Evolutionary conservation across 305 asterid genomes (phyloP).

Genomic region (Euphrasia arctica): DNA sequence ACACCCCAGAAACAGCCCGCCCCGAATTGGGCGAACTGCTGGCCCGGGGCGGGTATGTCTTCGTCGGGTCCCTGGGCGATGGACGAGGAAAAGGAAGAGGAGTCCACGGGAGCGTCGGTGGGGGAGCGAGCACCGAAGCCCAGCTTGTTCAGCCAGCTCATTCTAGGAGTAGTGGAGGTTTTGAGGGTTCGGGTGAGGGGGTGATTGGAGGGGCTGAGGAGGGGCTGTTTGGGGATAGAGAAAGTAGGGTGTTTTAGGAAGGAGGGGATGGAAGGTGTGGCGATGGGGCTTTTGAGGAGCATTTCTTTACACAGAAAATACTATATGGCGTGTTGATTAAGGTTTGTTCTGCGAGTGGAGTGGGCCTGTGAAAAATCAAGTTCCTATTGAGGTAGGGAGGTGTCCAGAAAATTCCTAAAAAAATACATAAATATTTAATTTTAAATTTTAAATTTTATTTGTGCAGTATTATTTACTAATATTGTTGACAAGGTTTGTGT

Average conservation of each 20-base stretch:
- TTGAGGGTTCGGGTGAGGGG: conserved; percentile 22
- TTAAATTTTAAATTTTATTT: neutral
- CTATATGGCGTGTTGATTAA: conserved; percentile 29
- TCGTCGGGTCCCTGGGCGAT: conserved; percentile 76
- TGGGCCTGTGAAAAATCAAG: neutral
- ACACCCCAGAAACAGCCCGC: conserved; percentile 99
- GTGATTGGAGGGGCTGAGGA: conserved; percentile 28
- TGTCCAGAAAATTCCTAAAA: too few relatives aligned
- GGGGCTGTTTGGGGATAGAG: conserved; percentile 35
- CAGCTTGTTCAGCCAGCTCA: conserved; percentile 79
- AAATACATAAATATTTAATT: too few relatives aligned
- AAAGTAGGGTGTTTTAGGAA: conserved; percentile 31
- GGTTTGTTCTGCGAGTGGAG: conserved; percentile 1
- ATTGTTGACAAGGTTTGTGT: too few relatives aligned
- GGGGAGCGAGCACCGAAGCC: conserved; percentile 64
- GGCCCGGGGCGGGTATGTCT: conserved; percentile 74
- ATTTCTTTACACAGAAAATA: conserved; percentile 29
- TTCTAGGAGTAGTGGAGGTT: conserved; percentile 33
- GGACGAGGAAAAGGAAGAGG: conserved; percentile 29
- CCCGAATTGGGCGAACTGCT: conserved; percentile 81
- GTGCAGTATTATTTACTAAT: too few relatives aligned
- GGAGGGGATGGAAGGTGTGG: conserved; percentile 35
- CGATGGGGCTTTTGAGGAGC: conserved; percentile 47
- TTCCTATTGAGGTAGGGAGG: neutral
- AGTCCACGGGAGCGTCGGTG: conserved; percentile 42